Base-by-base conservation (phyloP, 176 grass and related monocot genomes). In the Oryza glumipatula region DNA sequence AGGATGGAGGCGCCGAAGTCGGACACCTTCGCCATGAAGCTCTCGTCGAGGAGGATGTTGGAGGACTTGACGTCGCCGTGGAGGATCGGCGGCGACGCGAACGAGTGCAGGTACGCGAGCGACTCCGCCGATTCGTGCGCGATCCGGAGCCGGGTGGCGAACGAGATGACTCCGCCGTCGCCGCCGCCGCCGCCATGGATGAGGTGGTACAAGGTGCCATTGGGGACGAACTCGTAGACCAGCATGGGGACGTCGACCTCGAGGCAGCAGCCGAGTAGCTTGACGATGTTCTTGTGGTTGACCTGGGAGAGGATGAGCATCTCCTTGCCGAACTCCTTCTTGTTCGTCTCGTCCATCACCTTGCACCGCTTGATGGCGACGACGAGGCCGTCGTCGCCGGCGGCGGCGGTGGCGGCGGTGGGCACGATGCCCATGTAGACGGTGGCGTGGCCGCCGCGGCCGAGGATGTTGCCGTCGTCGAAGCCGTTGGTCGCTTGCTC, bases 241-340 rank as follows among this genome's bases (percentile, higher is more conserved):
- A 58, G 54, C 17, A 21, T 58, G 19, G 54, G 54, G 1, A 58
- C 54, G 6, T 58, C 54, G 19, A 58, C 54, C 54, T 58, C 54
- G 54, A 58, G 54, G 7, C 54, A 58, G 19, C 54, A 58, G 19
- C 54, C 54, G 19, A 58, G 54, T 14, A 58, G 54, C 54, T 58
- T 58, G 54, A 58, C 54, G 19, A 58, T 58, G 5, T 84, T 84
- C 17, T 75, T 84, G 33, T 84, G 81, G 47, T 61, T 84, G 23
- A 84, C 33, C 73, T 76, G 81, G 49, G 70, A 84, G 7, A 84
- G 52, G 64, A 84, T 84, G 3, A 84, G 14, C 70, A 84, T 47
- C 28, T 84, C 81, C 26, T 84, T 84, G 9, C 49, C 47, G 23
- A 74, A 84, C 6, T 84, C 44, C 30, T 73, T 65, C 32, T 60